Base-by-base conservation (phyloP, 2,329 filamentous ascomycete species). In the Alternaria postmessia region DNA sequence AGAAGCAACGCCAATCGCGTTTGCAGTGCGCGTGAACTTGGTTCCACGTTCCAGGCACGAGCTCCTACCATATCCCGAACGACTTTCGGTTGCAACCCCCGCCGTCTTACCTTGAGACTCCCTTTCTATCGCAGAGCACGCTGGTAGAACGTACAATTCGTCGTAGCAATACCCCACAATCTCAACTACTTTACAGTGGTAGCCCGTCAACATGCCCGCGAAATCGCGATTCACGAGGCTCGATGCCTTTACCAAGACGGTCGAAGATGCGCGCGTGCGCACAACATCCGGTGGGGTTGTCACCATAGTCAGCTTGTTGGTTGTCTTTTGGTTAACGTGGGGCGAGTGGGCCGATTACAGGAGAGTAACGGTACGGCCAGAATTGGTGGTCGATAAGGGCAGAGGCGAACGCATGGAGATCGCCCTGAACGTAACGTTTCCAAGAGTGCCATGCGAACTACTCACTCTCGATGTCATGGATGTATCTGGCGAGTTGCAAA, bases 381-480 rank as follows among this genome's bases (percentile, higher is more conserved):
- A 99, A 82, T 82, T 99, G 71, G 88, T 99, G 61, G 95, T 99
- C 20, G 96, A 99, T 78, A 97, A 98, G 82, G 93, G 93, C 68
- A 87, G 95, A 91, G 93, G 93, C 79, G 94, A 99, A 85, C 93
- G 94, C 80, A 98, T 99, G 94, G 95, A 98, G 79, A 99, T 99
- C 67, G 93, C 97, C 79, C 87, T 99, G 80, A 99, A 99, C 83
- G 89, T 99, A 61, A 95, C 93, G 47, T 99, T 99, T 78, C 95
- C 95, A 9, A 89, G 89, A 64, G 87, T 99, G 69, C 95, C 95
- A 9, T 99, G 95, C 82, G 94, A 98, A 80, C 88, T 99, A 52
- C 85, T 98, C 67, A 97, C 95, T 12, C 89, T 99, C 71, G 95
- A 99, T 78, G 94, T 99, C 57, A 99, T 99, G 95, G 95, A 99